Evolutionary conservation across 768 basidiomycete species (phyloP).

Genomic region (Holtermanniella nyarrowii): DNA sequence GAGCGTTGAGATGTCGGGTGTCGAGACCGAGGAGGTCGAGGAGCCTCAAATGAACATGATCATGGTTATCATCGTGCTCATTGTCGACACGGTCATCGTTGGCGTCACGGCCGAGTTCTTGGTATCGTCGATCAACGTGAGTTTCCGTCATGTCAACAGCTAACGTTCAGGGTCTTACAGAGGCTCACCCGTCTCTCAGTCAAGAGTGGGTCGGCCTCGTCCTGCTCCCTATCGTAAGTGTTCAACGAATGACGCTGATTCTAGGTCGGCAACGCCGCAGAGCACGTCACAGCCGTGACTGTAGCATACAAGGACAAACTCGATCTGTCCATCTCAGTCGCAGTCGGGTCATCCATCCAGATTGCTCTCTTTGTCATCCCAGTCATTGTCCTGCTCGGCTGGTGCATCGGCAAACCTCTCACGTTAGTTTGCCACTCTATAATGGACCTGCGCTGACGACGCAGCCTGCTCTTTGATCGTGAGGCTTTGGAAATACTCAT

Average conservation of each 20-base stretch:
- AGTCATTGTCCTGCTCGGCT: conserved; percentile 62
- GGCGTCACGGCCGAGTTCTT: conserved; percentile 58
- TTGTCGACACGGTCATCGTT: conserved; percentile 42
- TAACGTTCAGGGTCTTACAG: conserved; percentile 49
- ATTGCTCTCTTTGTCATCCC: conserved; percentile 40
- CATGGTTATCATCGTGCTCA: conserved; percentile 20
- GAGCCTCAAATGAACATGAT: conserved; percentile 36
- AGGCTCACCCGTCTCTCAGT: conserved; percentile 48
- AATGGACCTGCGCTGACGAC: not conserved
- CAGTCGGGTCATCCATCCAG: conserved; percentile 75
- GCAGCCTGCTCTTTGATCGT: conserved; percentile 71
- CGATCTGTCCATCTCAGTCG: conserved; percentile 74
- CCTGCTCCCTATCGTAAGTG: conserved; percentile 69
- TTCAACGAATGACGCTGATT: not conserved
- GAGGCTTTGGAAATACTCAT: conserved; percentile 4
- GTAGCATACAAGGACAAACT: conserved; percentile 81
- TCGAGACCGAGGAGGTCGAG: conserved; percentile 35
- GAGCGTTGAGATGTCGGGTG: too few relatives aligned
- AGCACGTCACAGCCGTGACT: conserved; percentile 83
- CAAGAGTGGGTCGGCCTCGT: conserved; percentile 82
- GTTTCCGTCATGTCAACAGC: not conserved
- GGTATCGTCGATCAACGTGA: conserved; percentile 60
- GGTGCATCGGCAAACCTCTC: conserved; percentile 61
- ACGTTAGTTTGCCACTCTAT: conserved; percentile 17
- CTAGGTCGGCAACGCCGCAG: conserved; percentile 41